phyloP scores from a whole-genome alignment of 1,284 basidiomycete species.

The Neolentinus lepideus region DNA sequence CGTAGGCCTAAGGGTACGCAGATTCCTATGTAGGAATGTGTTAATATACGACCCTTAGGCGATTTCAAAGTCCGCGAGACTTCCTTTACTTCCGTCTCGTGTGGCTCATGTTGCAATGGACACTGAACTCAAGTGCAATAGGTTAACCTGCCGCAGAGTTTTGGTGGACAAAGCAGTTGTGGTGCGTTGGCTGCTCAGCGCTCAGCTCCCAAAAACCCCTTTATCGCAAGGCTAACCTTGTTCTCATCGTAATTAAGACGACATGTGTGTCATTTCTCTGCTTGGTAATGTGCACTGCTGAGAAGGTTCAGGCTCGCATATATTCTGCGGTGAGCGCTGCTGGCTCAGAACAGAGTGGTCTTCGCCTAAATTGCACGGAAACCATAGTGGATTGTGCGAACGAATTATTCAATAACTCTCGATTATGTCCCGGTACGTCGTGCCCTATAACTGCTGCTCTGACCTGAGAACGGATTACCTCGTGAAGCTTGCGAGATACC shows the following conservation, averaged over 20 bases:
- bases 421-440: slow-evolving; percentile 63
- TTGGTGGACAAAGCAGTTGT: slow-evolving; percentile 76
- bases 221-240: no score
- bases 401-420: slow-evolving; percentile 67
- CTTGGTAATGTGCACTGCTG: background rate
- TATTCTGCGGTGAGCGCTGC: slow-evolving; percentile 61
- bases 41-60: no score
- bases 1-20: no score
- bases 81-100: no score
- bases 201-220: no score
- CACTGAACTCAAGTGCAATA: slow-evolving; percentile 63
- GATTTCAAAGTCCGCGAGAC: background rate
- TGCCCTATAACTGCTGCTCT: background rate
- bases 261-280: slow-evolving; percentile 22
- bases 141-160: slow-evolving; percentile 57
- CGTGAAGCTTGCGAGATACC: slow-evolving; percentile 68
- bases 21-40: no score
- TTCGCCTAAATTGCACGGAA: background rate
- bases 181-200: slow-evolving; percentile 33
- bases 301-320: slow-evolving; percentile 56
- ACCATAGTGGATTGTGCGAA: slow-evolving; percentile 73
- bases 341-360: background rate
- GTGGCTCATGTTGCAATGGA: no score
- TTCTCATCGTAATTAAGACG: slow-evolving; percentile 13
- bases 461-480: background rate